Conservation (phyloP, 2,329 filamentous ascomycete species). For the Aspergillus hiratsukae region DNA sequence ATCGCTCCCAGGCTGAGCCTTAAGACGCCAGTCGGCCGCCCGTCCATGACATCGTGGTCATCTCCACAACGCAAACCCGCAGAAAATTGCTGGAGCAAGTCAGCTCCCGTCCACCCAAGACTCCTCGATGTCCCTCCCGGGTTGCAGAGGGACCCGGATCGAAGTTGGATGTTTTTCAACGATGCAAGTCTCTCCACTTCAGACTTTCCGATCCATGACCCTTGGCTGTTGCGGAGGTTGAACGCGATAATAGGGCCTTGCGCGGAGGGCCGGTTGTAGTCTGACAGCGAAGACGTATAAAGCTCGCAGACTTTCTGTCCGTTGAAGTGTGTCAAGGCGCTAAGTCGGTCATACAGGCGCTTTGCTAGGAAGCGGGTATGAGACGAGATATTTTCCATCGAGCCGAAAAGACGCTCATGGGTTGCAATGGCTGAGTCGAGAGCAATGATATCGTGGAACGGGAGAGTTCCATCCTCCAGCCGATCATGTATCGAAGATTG, state of each 20-base stretch:
- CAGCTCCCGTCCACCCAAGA: constrained; percentile 70
- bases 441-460: constrained; percentile 85
- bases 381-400: constrained; percentile 63
- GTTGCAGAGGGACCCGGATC: constrained; percentile 88
- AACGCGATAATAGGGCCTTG: constrained; percentile 78
- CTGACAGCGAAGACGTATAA: constrained; percentile 48
- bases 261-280: constrained; percentile 41
- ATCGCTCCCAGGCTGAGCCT: constrained; percentile 85
- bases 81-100: constrained; percentile 80
- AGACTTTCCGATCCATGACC: constrained; percentile 71
- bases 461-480: constrained; percentile 86
- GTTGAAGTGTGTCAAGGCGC: constrained; percentile 64
- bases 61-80: constrained; percentile 79
- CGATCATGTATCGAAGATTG: constrained; percentile 67
- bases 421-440: constrained; percentile 68
- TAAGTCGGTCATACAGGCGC: constrained; percentile 56
- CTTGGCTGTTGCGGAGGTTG: constrained; percentile 66
- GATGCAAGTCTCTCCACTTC: constrained; percentile 85
- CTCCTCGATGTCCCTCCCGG: constrained; percentile 76
- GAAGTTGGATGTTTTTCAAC: constrained; percentile 73
- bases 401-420: constrained; percentile 65
- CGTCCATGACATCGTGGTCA: constrained; percentile 74
- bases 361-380: constrained; percentile 66
- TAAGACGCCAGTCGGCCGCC: constrained; percentile 83
- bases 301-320: constrained; percentile 60